phyloP scores from a whole-genome alignment of 257 asterid genomes.

The Solanum chilense region DNA sequence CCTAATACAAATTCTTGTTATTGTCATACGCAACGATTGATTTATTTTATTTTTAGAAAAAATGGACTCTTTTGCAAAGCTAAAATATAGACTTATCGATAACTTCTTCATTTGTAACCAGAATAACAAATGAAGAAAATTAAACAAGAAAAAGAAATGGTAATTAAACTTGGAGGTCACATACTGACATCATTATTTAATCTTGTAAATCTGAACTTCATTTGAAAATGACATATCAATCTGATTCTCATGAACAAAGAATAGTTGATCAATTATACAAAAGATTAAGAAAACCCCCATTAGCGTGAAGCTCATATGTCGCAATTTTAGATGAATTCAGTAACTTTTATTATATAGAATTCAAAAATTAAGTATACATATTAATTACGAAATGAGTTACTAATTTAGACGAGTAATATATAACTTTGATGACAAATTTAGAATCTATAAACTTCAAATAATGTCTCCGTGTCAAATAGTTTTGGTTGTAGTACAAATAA shows the following conservation, averaged over 20 bases:
- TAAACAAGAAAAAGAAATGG: neutral
- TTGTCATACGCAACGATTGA: neutral
- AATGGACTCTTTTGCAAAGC: neutral
- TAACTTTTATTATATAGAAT: neutral
- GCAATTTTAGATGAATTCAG: too few relatives aligned
- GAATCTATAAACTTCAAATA: too few relatives aligned
- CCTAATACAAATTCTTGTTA: neutral
- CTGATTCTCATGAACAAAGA: neutral
- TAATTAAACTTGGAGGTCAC: neutral
- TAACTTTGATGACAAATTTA: neutral
- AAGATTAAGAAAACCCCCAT: too few relatives aligned
- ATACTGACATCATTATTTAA: neutral
- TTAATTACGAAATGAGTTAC: neutral
- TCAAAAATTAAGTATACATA: neutral
- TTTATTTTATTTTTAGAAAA: too few relatives aligned
- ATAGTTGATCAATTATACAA: neutral
- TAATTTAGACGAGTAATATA: neutral
- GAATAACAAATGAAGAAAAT: too few relatives aligned
- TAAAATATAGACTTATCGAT: neutral
- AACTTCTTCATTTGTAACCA: neutral
- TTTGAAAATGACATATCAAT: too few relatives aligned
- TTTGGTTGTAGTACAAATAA: constrained; percentile 28
- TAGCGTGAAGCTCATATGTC: neutral
- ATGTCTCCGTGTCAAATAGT: too few relatives aligned
- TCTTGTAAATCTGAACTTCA: neutral